Base-by-base conservation (phyloP, 2,329 filamentous ascomycete species). In the Trichoderma koningii region DNA sequence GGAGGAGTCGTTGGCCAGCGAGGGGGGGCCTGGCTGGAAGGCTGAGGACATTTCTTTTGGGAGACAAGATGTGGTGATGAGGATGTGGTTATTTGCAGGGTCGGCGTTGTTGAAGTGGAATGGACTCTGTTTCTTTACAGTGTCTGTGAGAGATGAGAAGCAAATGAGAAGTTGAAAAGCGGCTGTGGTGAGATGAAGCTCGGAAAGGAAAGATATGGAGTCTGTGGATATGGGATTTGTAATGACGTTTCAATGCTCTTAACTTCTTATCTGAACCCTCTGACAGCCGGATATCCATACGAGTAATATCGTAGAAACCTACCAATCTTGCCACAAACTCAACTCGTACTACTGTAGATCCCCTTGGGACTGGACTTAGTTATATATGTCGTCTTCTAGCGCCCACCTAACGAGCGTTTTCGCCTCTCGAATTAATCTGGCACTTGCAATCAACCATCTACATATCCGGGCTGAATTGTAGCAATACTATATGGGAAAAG, bases 1-100 rank as follows among this genome's bases (percentile, higher is more conserved):
- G 14, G 84, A 86, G 76, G 83, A 79, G 76, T 85, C 77, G 76
- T 77, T 76, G 42, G 55, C 65, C n/a, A 66, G 48, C 7, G 55
- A 55, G 55, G 65, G 65, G 15, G 50, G 21, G 38, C 63, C 65
- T 21, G 65, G 65, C 17, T 53, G 30, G 41, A 63, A 64, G 38
- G 45, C 55, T 64, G 55, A 19, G 28, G 55, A 64, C 65, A 66
- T 66, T 64, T 34, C 30, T 34, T 34, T 10, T 3, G 9, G 6
- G 28, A 7, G 7, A 23, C 21, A 3, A 6, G 28, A 30, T 30
- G 9, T 38, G 47, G 55, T 30, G 45, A 23, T n/a, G 55, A 42
- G 53, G 23, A 38, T 34, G 30, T 34, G 30, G 30, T 10, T 34
- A 3, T 50, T 19, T 30, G 26, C 6, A 51, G 6, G 28, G n/a